phyloP scores from a whole-genome alignment of 2,329 filamentous ascomycete genomes.

The Pyrenochaeta sp. region DNA sequence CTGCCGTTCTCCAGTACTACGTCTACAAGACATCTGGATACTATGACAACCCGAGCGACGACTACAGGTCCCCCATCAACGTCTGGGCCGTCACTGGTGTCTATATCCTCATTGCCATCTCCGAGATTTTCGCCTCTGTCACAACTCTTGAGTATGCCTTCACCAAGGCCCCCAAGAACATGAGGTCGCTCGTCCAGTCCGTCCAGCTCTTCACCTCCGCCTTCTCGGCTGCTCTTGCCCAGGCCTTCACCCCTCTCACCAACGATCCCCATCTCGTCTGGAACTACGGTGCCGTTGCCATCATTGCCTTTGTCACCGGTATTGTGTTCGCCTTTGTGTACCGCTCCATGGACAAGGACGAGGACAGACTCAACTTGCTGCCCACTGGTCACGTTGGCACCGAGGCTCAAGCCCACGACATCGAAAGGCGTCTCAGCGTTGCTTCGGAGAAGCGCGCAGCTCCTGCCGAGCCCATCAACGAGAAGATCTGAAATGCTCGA shows the following conservation, averaged over 20 bases:
- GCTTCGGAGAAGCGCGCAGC: constrained; percentile 21
- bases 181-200: constrained; percentile 56
- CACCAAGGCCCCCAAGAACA: constrained; percentile 73
- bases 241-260: constrained; percentile 39
- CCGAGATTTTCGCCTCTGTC: constrained; percentile 71
- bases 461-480: constrained; percentile 10
- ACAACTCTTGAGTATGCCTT: constrained; percentile 76
- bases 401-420: constrained; percentile 32
- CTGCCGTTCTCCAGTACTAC: constrained; percentile 64
- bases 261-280: constrained; percentile 38
- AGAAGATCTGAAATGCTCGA: constrained; percentile 17
- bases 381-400: constrained; percentile 47
- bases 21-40: constrained; percentile 64
- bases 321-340: constrained; percentile 42
- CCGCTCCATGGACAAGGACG: constrained; percentile 42
- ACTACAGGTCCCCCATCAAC: constrained; percentile 55
- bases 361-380: constrained; percentile 48
- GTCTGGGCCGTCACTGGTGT: constrained; percentile 62
- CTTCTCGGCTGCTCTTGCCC: constrained; percentile 39
- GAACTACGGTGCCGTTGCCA: constrained; percentile 47
- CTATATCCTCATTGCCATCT: constrained; percentile 63
- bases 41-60: constrained; percentile 49
- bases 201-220: constrained; percentile 48
- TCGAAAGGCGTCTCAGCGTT: constrained; percentile 36
- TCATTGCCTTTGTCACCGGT: constrained; percentile 45